Evolutionary conservation across 805 yeast genomes (phyloP), one percentile per base, ranked within the genome.

Genomic region (Nadsonia fulvescens): DNA sequence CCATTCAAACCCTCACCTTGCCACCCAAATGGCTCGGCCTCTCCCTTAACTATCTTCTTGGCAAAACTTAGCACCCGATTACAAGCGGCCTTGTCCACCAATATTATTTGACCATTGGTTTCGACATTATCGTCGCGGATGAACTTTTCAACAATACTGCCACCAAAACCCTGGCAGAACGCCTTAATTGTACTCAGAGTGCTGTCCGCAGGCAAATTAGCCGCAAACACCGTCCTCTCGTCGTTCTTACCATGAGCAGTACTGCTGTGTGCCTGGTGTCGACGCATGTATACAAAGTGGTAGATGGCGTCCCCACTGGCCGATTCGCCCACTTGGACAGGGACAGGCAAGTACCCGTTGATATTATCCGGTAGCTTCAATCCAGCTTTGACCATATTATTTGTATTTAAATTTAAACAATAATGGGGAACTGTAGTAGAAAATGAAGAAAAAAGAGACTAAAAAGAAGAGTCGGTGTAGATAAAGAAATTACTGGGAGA

Each of bases 181-280:
- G 55, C 58, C 40, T 67, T 72, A 24, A 81, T 43, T 18, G 54
- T 53, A 22, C 59, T 56, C 9, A 65, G 40, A 13, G 60, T 56
- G 5, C 81, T 59, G 31, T 63, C 60, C 12, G 72, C 51, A 2
- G 95, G 94, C 20, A 81, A 51, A 43, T 83, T 82, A 31, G 75
- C 67, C 5, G 74, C 45, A 49, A 83, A 83, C n/a, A 83, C 47
- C 15, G 76, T 61, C 27, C 76, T 56, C 27, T 63, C 61, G 3
- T 16, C 24, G 7, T 24, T 17, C 5, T 25, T 23, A 5, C 20
- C 16, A n/a, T 32, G 32, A 3, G 20, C 16, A 16, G 11, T 33
- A 22, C 13, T 11, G 10, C 20, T 16, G 3, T 22, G 13, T 4
- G 28, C 15, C 15, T 31, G 35, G 18, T 40, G 43, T 22, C 32